Percentiles rank a stretch among this genome's conserved stretches.
phyloP scores from a whole-genome alignment of 1,139 yeast species.

The Komagataea norvegica region DNA sequence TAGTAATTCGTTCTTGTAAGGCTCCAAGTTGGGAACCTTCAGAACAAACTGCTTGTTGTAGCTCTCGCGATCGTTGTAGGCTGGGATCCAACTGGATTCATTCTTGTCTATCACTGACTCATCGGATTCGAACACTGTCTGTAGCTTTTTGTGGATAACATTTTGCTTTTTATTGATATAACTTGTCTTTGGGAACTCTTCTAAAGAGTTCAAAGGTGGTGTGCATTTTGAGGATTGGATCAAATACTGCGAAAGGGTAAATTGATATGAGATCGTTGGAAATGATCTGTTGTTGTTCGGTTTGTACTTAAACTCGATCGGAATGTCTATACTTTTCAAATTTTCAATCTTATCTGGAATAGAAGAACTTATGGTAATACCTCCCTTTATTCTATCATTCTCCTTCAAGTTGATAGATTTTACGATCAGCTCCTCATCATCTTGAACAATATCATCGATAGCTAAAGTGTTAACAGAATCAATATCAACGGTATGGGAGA shows the following conservation, averaged over 20 bases:
- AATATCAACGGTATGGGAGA: background rate
- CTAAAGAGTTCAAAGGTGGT: constrained; percentile 9
- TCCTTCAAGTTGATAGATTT: constrained; percentile 15
- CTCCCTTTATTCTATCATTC: constrained; percentile 6
- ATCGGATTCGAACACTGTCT: constrained; percentile 7
- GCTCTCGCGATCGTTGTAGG: constrained; percentile 9
- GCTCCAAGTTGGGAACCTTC: constrained; percentile 11
- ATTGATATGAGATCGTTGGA: constrained; percentile 3
- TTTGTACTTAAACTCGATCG: constrained; percentile 13
- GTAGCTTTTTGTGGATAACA: constrained; percentile 8
- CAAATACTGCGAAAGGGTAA: constrained; percentile 15
- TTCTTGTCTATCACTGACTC: background rate
- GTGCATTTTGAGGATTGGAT: constrained; percentile 15
- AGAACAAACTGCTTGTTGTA: constrained; percentile 9
- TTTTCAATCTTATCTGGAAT: constrained; percentile 12
- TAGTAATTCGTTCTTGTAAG: constrained; percentile 4
- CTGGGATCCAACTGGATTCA: constrained; percentile 18
- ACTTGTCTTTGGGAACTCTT: background rate
- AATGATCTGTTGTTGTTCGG: constrained; percentile 3
- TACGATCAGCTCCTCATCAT: constrained; percentile 11
- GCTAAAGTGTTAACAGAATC: constrained; percentile 15
- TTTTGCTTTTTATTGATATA: background rate
- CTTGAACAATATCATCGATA: constrained; percentile 7
- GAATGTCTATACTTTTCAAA: constrained; percentile 5
- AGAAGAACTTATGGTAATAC: constrained; percentile 11